Percentiles rank a stretch among this genome's conserved stretches.
Conservation (phyloP, 148 eudicot genomes). For the Vaccinium myrtillus region DNA sequence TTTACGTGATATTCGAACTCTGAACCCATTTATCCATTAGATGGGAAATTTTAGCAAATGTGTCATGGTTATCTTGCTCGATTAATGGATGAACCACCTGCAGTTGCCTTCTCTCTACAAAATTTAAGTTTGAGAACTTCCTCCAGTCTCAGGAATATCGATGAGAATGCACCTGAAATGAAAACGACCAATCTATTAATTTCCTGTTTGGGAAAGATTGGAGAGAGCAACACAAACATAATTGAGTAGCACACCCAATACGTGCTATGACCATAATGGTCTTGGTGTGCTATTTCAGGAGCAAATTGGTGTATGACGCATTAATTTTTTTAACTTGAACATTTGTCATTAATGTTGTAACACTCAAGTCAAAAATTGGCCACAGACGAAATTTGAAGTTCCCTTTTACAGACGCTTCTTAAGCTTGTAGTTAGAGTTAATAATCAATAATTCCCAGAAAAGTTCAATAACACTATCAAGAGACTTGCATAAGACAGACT, state of each 20-base stretch:
- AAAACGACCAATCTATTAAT: neutral
- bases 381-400: too few species aligned
- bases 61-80: slow-evolving; percentile 2
- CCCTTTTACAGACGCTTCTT: too few species aligned
- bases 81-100: slow-evolving; percentile 8
- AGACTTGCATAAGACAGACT: too few species aligned
- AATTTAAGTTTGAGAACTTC: slow-evolving; percentile 51
- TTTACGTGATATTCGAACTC: neutral
- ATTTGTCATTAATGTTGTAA: too few species aligned
- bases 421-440: too few species aligned
- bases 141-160: slow-evolving; percentile 56
- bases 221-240: neutral
- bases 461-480: too few species aligned
- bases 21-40: neutral
- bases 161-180: slow-evolving; percentile 47
- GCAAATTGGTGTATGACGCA: too few species aligned
- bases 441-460: too few species aligned
- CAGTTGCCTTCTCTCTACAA: slow-evolving; percentile 35
- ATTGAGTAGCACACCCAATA: neutral
- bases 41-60: neutral
- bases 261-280: too few species aligned
- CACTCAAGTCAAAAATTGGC: too few species aligned
- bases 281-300: too few species aligned
- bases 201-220: neutral
- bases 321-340: too few species aligned